Base-by-base conservation (phyloP, 1,139 yeast genomes). In the Suhomyces panamericanus region DNA sequence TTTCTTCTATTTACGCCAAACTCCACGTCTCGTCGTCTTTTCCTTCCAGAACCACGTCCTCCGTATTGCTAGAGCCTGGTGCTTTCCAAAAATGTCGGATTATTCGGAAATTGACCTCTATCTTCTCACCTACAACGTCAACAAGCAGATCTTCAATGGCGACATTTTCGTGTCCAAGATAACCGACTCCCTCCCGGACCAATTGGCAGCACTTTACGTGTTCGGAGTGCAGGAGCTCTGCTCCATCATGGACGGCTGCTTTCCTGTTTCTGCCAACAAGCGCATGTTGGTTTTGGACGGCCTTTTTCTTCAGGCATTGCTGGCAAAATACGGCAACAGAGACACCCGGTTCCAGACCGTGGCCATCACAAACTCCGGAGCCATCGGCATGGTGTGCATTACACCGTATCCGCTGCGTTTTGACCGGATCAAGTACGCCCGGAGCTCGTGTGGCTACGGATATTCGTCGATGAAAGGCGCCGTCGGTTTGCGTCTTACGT, bases 191-290 rank as follows among this genome's bases (percentile, higher is more conserved):
- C 55, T 75, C 13, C 79, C 78, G 2, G 50, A 55, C 0, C 54
- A 56, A 2, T 54, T 68, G 3, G 80, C 86, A 0, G 51, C 59
- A 9, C 51, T 87, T 10, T 75, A 80, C 45, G 88, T 78, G 0
- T 76, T 87, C 58, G 95, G 88, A 1, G 75, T 89, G 42, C 90
- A 90, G 61, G 97, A 90, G 60, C 61, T 87, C 27, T 78, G 88
- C 35, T 68, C 86, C 1, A 71, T 86, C 1, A 60, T 85, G 56
- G 85, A 85, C 41, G 86, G 88, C 1, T 72, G 85, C 8, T 77
- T 81, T 44, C 64, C 66, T 2, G 61, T 62, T 1, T 39, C 52
- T 1, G 72, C 80, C 1, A 67, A 71, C 15, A 56, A 58, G 3
- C 68, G 74, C 43, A 57, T 85, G 38, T 61, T 71, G 6, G 59